Conservation (phyloP, 768 basidiomycete genomes). For the Auricularia sp. region DNA sequence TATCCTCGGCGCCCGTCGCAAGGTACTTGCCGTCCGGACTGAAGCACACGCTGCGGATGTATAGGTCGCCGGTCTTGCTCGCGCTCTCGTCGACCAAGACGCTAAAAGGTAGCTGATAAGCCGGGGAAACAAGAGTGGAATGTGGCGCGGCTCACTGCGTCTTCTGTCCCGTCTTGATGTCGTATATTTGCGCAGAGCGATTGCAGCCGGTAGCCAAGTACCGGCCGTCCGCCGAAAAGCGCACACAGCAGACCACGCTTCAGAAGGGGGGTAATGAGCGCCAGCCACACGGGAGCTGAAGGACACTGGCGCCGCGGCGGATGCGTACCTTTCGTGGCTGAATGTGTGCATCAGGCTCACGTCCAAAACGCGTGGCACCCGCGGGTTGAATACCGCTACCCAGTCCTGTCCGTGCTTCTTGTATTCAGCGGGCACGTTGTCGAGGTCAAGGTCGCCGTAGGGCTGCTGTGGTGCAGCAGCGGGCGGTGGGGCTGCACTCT, state of each 20-base stretch:
- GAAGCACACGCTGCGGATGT: constrained; percentile 80
- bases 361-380: constrained; percentile 37
- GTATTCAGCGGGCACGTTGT: constrained; percentile 11
- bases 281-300: too few relatives aligned
- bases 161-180: constrained; percentile 76
- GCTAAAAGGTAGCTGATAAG: constrained; percentile 25
- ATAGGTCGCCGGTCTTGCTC: constrained; percentile 69
- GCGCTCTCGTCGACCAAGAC: constrained; percentile 70
- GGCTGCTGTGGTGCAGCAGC: not conserved
- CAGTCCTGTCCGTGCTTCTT: constrained; percentile 41
- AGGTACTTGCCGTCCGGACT: constrained; percentile 60
- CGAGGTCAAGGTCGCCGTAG: constrained; percentile 17
- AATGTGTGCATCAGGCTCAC: constrained; percentile 34
- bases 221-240: constrained; percentile 90
- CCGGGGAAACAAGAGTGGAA: not conserved
- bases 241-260: constrained; percentile 81
- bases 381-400: constrained; percentile 44
- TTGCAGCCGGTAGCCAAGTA: constrained; percentile 94
- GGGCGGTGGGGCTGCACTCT: too few relatives aligned
- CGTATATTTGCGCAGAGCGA: constrained; percentile 89
- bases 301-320: not conserved
- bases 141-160: constrained; percentile 49
- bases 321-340: constrained; percentile 34
- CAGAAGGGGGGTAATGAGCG: not conserved
- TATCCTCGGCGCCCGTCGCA: constrained; percentile 83